Conservation (phyloP, 1,284 basidiomycete species). For the Volvariella volvacea region DNA sequence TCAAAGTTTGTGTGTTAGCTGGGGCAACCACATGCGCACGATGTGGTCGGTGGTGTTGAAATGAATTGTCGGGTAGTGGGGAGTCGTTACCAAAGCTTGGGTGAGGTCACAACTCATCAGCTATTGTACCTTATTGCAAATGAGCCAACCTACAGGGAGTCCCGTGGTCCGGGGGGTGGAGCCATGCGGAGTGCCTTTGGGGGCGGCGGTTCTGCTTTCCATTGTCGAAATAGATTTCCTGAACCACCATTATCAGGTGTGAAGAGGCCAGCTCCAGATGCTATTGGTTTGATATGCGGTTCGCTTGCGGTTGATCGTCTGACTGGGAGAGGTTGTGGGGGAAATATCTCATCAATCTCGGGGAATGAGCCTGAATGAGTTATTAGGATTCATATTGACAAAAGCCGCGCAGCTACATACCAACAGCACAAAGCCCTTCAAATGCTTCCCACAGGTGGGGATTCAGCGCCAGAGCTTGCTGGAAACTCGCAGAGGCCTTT, state of each 20-base stretch:
- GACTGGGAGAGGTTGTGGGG: conserved; percentile 53
- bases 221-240: conserved; percentile 46
- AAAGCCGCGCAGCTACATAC: conserved; percentile 35
- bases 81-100: conserved; percentile 53
- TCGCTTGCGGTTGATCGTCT: conserved; percentile 48
- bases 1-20: conserved; percentile 34
- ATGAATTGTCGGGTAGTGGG: conserved; percentile 53
- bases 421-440: conserved; percentile 79
- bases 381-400: conserved; percentile 7
- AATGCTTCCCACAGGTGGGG: conserved; percentile 93
- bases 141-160: conserved; percentile 49
- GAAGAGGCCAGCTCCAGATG: conserved; percentile 68
- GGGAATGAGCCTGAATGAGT: conserved; percentile 49
- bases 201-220: conserved; percentile 43
- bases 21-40: conserved; percentile 30
- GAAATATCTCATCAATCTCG: conserved; percentile 65
- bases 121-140: conserved; percentile 7
- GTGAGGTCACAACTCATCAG: conserved; percentile 6
- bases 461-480: conserved; percentile 66
- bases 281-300: conserved; percentile 34
- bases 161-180: conserved; percentile 41
- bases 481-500: conserved; percentile 66
- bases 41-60: conserved; percentile 41
- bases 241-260: conserved; percentile 60
- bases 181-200: conserved; percentile 53